phyloP scores from a whole-genome alignment of 2,329 filamentous ascomycete species.

The Fusarium buharicum region DNA sequence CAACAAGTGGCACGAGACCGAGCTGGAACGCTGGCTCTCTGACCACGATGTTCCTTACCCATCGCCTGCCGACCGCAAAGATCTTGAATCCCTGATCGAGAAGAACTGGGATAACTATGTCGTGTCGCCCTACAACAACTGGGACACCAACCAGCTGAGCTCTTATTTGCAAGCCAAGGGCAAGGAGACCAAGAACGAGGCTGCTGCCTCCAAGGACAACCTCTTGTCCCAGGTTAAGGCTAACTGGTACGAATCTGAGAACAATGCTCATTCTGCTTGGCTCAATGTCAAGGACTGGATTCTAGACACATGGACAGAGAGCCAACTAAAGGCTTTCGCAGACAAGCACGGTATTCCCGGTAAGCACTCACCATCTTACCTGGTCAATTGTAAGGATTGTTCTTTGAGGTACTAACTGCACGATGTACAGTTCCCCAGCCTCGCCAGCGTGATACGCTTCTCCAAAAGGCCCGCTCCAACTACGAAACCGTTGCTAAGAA shows the following conservation, averaged over 20 bases:
- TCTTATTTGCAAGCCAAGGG: slow-evolving; percentile 78
- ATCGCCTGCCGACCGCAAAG: slow-evolving; percentile 89
- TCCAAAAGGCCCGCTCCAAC: slow-evolving; percentile 80
- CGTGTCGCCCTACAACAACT: slow-evolving; percentile 77
- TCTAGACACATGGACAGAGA: slow-evolving; percentile 94
- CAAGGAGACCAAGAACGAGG: slow-evolving; percentile 72
- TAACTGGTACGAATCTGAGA: slow-evolving; percentile 82
- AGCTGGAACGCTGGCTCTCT: slow-evolving; percentile 95
- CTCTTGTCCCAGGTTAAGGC: slow-evolving; percentile 75
- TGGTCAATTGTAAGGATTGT: too few relatives aligned
- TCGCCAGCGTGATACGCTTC: slow-evolving; percentile 82
- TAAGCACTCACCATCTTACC: slow-evolving; percentile 45
- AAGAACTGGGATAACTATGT: slow-evolving; percentile 87
- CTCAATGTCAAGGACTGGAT: slow-evolving; percentile 86
- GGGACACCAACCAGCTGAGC: slow-evolving; percentile 76
- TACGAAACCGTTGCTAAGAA: slow-evolving; percentile 83
- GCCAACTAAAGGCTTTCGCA: slow-evolving; percentile 90
- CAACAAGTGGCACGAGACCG: slow-evolving; percentile 99
- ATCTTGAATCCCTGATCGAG: slow-evolving; percentile 90
- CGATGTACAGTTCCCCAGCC: slow-evolving; percentile 75
- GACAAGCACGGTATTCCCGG: slow-evolving; percentile 86
- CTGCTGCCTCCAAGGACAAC: slow-evolving; percentile 74
- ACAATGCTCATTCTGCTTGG: slow-evolving; percentile 78
- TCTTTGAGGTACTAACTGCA: background rate
- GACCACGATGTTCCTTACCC: slow-evolving; percentile 93